Percentiles rank a stretch among this genome's conserved stretches.
These are phyloP conservation scores for Neurospora sp. DNA, from an alignment of 495 filamentous ascomycete species.

Conservation along the genomic window DNA sequence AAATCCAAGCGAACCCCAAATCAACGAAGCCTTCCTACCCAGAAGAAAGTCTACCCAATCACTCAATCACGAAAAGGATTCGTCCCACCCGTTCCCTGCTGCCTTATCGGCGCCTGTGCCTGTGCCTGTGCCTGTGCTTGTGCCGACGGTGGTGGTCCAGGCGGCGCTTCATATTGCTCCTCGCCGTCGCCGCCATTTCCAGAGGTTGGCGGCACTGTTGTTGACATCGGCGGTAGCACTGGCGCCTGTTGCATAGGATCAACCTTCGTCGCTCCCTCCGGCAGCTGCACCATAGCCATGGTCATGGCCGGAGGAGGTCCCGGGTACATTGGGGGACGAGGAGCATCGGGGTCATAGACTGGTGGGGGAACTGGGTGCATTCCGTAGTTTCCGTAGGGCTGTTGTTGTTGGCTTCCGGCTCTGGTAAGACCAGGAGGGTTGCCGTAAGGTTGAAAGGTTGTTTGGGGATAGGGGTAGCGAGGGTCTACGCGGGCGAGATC, in stretches of 20 bases:
- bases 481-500: conserved; percentile 47
- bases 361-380: conserved; percentile 52
- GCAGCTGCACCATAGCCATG: conserved; percentile 16
- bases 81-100: conserved; percentile 14
- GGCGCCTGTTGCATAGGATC: conserved; percentile 39
- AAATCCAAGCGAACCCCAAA: background rate
- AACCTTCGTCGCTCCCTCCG: conserved; percentile 45
- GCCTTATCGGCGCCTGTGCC: conserved; percentile 12
- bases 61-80: conserved; percentile 16
- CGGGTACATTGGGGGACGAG: conserved; percentile 45
- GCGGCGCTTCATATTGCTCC: conserved; percentile 31
- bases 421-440: background rate
- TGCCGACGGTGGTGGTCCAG: conserved; percentile 31
- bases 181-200: background rate
- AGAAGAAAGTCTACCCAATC: background rate
- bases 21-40: no score
- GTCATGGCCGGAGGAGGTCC: conserved; percentile 34
- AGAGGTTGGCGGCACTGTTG: conserved; percentile 13
- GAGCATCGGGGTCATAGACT: conserved; percentile 36
- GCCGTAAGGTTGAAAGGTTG: conserved; percentile 23
- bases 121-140: conserved; percentile 20
- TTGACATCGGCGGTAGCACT: conserved; percentile 7
- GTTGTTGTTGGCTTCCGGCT: conserved; percentile 13
- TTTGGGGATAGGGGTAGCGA: conserved; percentile 33
- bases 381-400: conserved; percentile 24